phyloP scores from a whole-genome alignment of 148 eudicot genomes.

The Fagopyrum homotropicum region DNA sequence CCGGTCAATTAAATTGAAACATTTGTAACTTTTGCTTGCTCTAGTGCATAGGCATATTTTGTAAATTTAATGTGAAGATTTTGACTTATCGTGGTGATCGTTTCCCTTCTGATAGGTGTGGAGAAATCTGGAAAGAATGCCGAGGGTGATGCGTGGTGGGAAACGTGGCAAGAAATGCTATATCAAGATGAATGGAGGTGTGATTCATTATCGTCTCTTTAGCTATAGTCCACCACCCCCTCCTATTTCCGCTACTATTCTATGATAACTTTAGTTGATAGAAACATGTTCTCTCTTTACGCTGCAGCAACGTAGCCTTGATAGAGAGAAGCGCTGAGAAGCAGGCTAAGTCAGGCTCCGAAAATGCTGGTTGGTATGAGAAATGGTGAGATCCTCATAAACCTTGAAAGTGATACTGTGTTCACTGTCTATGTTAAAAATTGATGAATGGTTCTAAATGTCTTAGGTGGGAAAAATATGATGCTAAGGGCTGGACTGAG shows the following conservation, averaged over 20 bases:
- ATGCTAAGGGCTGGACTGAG: conserved; percentile 98
- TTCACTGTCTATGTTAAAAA: not conserved
- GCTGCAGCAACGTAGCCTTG: conserved; percentile 81
- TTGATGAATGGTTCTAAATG: not conserved
- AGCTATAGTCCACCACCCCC: not conserved
- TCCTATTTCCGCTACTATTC: too few relatives aligned
- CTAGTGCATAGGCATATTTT: not conserved
- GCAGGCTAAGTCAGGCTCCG: conserved; percentile 96
- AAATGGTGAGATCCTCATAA: conserved; percentile 57
- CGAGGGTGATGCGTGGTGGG: conserved; percentile 99
- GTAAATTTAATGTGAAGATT: too few relatives aligned
- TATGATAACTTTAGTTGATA: not conserved
- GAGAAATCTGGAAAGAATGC: conserved; percentile 96
- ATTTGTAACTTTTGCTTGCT: not conserved
- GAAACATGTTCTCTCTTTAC: conserved; percentile 6
- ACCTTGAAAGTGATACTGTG: not conserved
- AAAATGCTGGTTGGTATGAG: conserved; percentile 98
- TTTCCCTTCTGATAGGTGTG: conserved; percentile 39
- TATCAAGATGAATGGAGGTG: conserved; percentile 99
- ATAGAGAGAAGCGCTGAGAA: conserved; percentile 96
- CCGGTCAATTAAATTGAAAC: not conserved
- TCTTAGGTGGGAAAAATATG: conserved; percentile 94
- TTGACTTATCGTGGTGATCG: too few relatives aligned
- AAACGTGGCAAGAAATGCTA: conserved; percentile 98
- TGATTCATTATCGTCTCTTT: not conserved